These are phyloP conservation scores for Xylona heveae DNA, from an alignment of 495 filamentous ascomycete genomes.

Conservation along the genomic window DNA sequence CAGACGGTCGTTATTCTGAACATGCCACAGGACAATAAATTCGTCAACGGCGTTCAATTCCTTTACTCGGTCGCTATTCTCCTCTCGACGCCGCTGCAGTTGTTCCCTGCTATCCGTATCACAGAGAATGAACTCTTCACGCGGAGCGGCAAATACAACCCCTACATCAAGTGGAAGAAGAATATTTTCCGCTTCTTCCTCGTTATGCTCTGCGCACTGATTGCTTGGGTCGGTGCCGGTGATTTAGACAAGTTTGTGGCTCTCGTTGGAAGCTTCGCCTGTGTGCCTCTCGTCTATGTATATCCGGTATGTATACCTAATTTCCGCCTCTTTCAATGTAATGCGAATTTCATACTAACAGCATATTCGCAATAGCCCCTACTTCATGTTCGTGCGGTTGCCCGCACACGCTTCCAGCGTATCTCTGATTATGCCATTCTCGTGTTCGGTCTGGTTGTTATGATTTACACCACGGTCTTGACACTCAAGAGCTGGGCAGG, in stretches of 20 bases:
- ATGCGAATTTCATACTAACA: constrained; percentile 10
- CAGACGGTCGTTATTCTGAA: constrained; percentile 94
- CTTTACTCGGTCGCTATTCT: constrained; percentile 89
- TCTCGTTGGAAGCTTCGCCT: constrained; percentile 90
- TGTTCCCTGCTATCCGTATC: constrained; percentile 88
- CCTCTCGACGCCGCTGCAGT: constrained; percentile 79
- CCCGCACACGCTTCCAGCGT: constrained; percentile 37
- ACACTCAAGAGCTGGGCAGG: constrained; percentile 71
- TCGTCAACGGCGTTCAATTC: constrained; percentile 91
- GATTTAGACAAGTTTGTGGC: constrained; percentile 95
- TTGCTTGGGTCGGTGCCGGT: constrained; percentile 81
- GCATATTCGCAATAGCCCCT: constrained; percentile 36
- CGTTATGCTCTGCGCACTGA: constrained; percentile 61
- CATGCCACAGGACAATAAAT: constrained; percentile 81
- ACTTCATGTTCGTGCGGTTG: constrained; percentile 66
- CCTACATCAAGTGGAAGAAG: constrained; percentile 96
- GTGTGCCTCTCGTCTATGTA: constrained; percentile 91
- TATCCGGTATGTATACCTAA: constrained; percentile 58
- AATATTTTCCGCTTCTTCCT: constrained; percentile 86
- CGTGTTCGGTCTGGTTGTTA: constrained; percentile 62
- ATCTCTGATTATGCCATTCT: constrained; percentile 51
- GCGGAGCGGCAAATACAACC: constrained; percentile 85
- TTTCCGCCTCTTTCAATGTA: constrained; percentile 1
- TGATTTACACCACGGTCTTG: constrained; percentile 73
- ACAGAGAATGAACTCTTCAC: constrained; percentile 50